Conservation (phyloP, 305 asterid genomes). For the Withania somnifera region DNA sequence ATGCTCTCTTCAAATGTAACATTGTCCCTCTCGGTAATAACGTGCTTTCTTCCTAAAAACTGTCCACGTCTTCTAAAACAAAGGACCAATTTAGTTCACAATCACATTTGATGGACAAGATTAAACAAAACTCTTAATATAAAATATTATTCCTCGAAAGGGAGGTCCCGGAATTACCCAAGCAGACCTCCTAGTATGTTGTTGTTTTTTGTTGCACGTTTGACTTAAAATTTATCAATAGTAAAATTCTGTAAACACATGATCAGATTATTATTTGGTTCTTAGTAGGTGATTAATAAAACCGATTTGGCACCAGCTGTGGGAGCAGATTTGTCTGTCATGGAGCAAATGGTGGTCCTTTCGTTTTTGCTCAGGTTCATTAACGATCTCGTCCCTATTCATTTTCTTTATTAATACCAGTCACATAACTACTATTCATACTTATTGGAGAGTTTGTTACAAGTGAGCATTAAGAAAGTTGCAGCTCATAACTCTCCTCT, state of each 20-base stretch:
- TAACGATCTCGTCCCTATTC: not conserved
- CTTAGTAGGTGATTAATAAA: slow-evolving; percentile 71
- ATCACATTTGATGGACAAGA: too few species aligned
- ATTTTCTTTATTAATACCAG: not conserved
- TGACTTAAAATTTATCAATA: not conserved
- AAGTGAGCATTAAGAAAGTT: not conserved
- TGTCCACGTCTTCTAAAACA: too few species aligned
- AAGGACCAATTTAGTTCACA: too few species aligned
- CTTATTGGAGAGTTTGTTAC: not conserved
- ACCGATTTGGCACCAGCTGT: slow-evolving; percentile 84
- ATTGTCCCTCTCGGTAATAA: too few species aligned
- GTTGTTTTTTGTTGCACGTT: not conserved
- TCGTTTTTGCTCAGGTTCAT: slow-evolving; percentile 83
- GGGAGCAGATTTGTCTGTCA: slow-evolving; percentile 84
- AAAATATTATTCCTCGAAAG: slow-evolving; percentile 95
- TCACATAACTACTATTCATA: not conserved
- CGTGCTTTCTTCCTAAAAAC: too few species aligned
- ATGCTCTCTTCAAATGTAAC: too few species aligned
- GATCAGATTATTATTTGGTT: not conserved
- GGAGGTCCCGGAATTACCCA: slow-evolving; percentile 99
- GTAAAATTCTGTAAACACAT: not conserved
- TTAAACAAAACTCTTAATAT: too few species aligned
- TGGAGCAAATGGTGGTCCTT: slow-evolving; percentile 99
- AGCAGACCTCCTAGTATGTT: slow-evolving; percentile 85
- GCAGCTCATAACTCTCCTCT: not conserved